Evolutionary conservation across 345 rosid species (phyloP), one percentile per base, ranked within the genome.

Genomic region (Eucalyptus erythrocorys): DNA sequence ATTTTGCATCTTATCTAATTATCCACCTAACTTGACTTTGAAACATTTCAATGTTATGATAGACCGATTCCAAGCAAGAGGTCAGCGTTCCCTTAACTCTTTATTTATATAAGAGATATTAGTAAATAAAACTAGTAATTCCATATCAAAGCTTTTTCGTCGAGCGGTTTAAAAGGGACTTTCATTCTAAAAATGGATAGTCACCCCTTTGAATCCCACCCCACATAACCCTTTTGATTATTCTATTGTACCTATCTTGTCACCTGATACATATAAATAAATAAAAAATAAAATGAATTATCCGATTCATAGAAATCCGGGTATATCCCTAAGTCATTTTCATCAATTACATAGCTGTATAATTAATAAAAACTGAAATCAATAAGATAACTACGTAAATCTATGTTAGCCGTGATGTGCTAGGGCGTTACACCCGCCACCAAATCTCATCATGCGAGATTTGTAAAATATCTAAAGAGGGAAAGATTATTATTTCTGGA

Each of bases 321-420:
- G 26, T 21, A 51, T 21, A 51, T 51, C 1, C 26, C 2, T 21
- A 7, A 51, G 0, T 51, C 57, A 51, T 9, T 21, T 51, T 51
- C 26, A 7, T 51, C 0, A 8, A 21, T 21, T 19, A 51, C 1
- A 51, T 0, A 19, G 1, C 4, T 19, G 0, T 21, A 21, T 51
- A 2, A 51, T 21, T 51, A 0, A 51, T 24, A 8, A 51, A 51
- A 51, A 21, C 0, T 2, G 10, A 51, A 51, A 51, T 0, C 2
- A 51, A 51, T 51, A 8, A 21, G 10, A 51, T 21, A 51, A 21
- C 9, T 1, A 0, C 4, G 1, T 51, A 51, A 1, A 51, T 51
- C 0, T 51, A 51, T 4, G 57, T 51, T 3, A 51, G 5, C 57
- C 1, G 1, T 19, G 57, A 51, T 10, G 7, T 8, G 24, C 5